A percentile compares a stretch with the other conserved stretches of the same genome.
These are phyloP conservation scores for Suillus alpinus DNA, from an alignment of 768 basidiomycete species.

Conservation along the genomic window DNA sequence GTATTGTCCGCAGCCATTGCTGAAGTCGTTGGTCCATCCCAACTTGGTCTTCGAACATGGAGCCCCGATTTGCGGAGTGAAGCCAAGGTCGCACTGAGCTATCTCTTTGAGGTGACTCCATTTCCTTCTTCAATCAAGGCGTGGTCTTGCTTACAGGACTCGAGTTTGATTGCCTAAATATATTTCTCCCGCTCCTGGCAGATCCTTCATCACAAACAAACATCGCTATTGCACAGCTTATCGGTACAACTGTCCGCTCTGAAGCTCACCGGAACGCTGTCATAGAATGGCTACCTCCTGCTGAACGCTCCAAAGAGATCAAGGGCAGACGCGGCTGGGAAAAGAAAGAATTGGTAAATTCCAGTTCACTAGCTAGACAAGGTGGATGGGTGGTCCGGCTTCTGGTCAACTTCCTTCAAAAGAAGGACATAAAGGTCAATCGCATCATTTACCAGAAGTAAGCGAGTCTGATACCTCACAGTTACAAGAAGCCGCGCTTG, in stretches of 20 bases:
- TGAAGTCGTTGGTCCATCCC: conserved; percentile 66
- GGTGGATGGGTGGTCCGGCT: conserved; percentile 62
- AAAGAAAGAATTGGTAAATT: conserved; percentile 43
- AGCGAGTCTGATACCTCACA: conserved; percentile 20
- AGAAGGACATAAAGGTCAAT: conserved; percentile 53
- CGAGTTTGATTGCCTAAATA: conserved; percentile 60
- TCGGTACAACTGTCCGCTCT: conserved; percentile 50
- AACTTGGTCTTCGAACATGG: conserved; percentile 52
- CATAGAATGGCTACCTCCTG: conserved; percentile 60
- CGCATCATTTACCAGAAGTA: not conserved
- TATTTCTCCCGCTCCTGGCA: conserved; percentile 62
- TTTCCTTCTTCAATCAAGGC: not conserved
- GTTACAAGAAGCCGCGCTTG: conserved; percentile 65
- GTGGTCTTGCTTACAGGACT: not conserved
- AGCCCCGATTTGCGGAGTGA: conserved; percentile 41
- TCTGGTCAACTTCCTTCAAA: conserved; percentile 46
- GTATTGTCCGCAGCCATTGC: conserved; percentile 58
- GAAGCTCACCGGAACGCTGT: conserved; percentile 48
- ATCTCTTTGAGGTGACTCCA: conserved; percentile 54
- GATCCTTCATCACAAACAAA: conserved; percentile 40
- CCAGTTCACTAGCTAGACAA: conserved; percentile 38
- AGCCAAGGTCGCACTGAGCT: conserved; percentile 55
- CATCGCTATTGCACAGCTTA: conserved; percentile 56
- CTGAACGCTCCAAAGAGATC: conserved; percentile 52
- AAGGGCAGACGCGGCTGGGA: conserved; percentile 75